A percentile compares a stretch with the other conserved stretches of the same genome.
Evolutionary conservation across 345 rosid genomes (phyloP).

Genomic region (Erucastrum elatum): DNA sequence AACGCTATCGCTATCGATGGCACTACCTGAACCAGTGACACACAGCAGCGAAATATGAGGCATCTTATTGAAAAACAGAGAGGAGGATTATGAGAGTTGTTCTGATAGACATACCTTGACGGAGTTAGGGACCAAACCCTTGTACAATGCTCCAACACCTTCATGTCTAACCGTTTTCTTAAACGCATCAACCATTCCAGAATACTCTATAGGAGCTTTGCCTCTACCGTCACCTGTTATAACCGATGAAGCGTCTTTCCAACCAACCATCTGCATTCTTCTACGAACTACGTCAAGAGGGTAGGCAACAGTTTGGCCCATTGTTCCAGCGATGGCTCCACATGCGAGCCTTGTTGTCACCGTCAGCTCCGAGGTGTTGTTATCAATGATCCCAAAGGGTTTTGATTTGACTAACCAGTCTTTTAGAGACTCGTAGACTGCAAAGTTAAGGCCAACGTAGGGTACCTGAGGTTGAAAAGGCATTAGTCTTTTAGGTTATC

Average conservation of each 20-base stretch:
- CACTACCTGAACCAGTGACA: background rate
- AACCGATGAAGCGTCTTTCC: conserved; percentile 87
- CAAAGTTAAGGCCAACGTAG: conserved; percentile 90
- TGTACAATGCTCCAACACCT: conserved; percentile 82
- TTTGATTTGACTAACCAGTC: conserved; percentile 62
- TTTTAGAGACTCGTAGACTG: conserved; percentile 85
- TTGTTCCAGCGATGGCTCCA: conserved; percentile 91
- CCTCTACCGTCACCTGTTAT: conserved; percentile 71
- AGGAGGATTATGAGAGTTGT: no score
- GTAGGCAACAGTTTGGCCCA: conserved; percentile 88
- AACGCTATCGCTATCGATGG: conserved; percentile 10
- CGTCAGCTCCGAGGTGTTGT: background rate
- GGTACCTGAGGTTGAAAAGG: conserved; percentile 55
- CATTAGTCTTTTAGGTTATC: background rate
- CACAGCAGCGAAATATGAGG: no score
- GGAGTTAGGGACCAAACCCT: conserved; percentile 87
- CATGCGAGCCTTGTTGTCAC: conserved; percentile 79
- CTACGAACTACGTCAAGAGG: conserved; percentile 84
- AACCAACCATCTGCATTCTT: conserved; percentile 93
- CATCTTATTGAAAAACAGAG: no score
- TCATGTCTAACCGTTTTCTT: conserved; percentile 73
- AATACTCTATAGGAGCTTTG: conserved; percentile 49
- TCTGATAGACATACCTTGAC: conserved; percentile 63
- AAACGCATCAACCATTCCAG: conserved; percentile 83
- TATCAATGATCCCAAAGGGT: conserved; percentile 40